phyloP scores from a whole-genome alignment of 768 basidiomycete species.

The Lenzites betulinus region DNA sequence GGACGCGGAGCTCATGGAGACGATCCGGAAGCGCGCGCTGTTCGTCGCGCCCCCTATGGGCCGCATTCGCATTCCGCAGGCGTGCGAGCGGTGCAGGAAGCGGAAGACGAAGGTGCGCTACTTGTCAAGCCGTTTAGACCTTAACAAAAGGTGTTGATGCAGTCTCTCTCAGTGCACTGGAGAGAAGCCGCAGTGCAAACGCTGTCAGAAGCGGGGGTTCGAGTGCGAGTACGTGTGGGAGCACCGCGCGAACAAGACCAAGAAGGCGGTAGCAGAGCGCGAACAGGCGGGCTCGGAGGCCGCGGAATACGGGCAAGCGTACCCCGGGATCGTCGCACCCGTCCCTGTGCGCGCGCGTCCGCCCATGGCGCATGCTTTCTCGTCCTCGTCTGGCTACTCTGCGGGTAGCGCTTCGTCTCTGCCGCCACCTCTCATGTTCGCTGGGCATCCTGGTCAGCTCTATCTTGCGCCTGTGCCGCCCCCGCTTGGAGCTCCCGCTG shows the following conservation, averaged over 20 bases:
- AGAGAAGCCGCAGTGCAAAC: slow-evolving; percentile 11
- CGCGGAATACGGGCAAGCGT: neutral
- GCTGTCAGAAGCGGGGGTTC: slow-evolving; percentile 4
- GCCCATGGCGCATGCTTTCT: neutral
- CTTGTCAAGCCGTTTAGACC: neutral
- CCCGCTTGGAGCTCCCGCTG: neutral
- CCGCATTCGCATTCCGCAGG: slow-evolving; percentile 11
- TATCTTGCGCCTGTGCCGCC: neutral
- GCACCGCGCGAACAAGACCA: slow-evolving; percentile 17
- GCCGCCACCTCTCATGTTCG: neutral
- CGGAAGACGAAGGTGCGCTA: slow-evolving; percentile 20
- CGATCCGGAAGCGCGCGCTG: slow-evolving; percentile 6
- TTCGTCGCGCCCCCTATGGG: slow-evolving; percentile 4
- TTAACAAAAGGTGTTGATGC: neutral
- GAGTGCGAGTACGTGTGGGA: slow-evolving; percentile 20
- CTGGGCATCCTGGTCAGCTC: neutral
- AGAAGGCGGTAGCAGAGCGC: slow-evolving; percentile 3
- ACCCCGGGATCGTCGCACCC: neutral
- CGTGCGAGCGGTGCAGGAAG: slow-evolving; percentile 22
- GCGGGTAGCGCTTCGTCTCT: slow-evolving; percentile 1
- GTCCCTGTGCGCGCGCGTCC: neutral
- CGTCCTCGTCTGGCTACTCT: slow-evolving; percentile 10
- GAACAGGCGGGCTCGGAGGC: neutral
- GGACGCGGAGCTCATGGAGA: neutral
- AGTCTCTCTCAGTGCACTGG: slow-evolving; percentile 13